Conservation (phyloP, 176 grass and related monocot species). For the Pontederia paniculata region DNA sequence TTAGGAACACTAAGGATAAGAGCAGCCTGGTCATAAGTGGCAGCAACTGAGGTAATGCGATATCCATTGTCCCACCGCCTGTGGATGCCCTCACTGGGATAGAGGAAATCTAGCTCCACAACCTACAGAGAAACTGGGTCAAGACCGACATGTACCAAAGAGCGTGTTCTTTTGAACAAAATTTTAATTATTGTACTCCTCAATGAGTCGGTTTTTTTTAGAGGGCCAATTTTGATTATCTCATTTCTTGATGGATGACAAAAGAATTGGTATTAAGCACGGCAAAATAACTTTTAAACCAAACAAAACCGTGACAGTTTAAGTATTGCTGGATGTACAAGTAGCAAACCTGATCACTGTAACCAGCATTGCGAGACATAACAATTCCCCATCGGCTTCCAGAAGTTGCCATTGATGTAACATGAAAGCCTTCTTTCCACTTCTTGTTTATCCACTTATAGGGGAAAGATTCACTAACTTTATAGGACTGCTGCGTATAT, state of each 20-base stretch:
- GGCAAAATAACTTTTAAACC: no score
- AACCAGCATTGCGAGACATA: constrained; percentile 62
- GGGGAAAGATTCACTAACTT: constrained; percentile 69
- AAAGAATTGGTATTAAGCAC: no score
- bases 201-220: no score
- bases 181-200: no score
- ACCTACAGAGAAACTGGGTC: constrained; percentile 20
- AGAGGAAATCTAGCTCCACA: constrained; percentile 64
- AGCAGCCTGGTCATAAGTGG: constrained; percentile 50
- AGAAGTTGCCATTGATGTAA: constrained; percentile 64
- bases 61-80: constrained; percentile 52
- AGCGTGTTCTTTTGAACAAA: background rate
- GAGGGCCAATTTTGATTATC: no score
- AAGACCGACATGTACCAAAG: background rate
- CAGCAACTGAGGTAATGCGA: constrained; percentile 59
- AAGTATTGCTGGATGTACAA: no score
- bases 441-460: constrained; percentile 83
- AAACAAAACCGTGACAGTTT: no score
- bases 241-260: no score
- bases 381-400: constrained; percentile 59
- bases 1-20: constrained; percentile 55
- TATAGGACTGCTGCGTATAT: constrained; percentile 71
- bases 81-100: constrained; percentile 66
- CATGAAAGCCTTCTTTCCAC: constrained; percentile 76
- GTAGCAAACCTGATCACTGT: constrained; percentile 43